Conservation (phyloP, 352 stramenopile species). For the Blastocystis sp. region DNA sequence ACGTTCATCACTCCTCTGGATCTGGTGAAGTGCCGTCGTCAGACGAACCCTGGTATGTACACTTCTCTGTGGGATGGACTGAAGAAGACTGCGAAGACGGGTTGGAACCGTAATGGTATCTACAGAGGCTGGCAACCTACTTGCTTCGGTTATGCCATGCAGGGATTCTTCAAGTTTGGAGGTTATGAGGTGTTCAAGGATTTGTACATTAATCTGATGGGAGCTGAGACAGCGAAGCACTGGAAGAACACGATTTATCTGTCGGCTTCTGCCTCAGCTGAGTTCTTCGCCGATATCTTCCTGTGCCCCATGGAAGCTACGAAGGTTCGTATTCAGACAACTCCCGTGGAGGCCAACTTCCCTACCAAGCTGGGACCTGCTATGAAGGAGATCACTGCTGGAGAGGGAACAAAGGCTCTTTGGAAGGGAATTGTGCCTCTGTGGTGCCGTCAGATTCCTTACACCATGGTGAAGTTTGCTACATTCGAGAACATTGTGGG, state of each 20-base stretch:
- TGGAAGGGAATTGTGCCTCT: slow-evolving; percentile 74
- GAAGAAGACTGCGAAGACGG: slow-evolving; percentile 68
- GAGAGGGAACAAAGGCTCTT: slow-evolving; percentile 65
- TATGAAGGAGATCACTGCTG: slow-evolving; percentile 76
- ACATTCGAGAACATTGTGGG: slow-evolving; percentile 78
- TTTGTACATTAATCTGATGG: slow-evolving; percentile 79
- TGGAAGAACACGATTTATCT: slow-evolving; percentile 83
- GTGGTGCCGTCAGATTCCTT: slow-evolving; percentile 83
- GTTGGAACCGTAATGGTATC: slow-evolving; percentile 56
- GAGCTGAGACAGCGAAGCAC: slow-evolving; percentile 82
- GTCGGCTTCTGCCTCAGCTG: slow-evolving; percentile 79
- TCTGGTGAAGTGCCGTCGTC: slow-evolving; percentile 89
- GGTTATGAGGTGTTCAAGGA: slow-evolving; percentile 92
- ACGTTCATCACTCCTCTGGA: slow-evolving; percentile 82
- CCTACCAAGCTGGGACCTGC: slow-evolving; percentile 77
- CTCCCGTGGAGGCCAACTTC: slow-evolving; percentile 74
- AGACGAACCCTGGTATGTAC: slow-evolving; percentile 76
- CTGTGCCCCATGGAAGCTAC: slow-evolving; percentile 87
- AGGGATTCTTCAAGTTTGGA: slow-evolving; percentile 82
- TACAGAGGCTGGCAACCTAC: slow-evolving; percentile 82
- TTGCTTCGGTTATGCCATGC: slow-evolving; percentile 78
- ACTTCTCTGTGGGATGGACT: slow-evolving; percentile 73
- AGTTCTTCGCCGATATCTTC: slow-evolving; percentile 84
- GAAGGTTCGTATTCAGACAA: slow-evolving; percentile 86
- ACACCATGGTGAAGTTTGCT: slow-evolving; percentile 99